Percentiles rank a stretch among this genome's conserved stretches.
These are phyloP conservation scores for Leccinum holopus DNA, from an alignment of 1,284 basidiomycete genomes.

Conservation along the genomic window DNA sequence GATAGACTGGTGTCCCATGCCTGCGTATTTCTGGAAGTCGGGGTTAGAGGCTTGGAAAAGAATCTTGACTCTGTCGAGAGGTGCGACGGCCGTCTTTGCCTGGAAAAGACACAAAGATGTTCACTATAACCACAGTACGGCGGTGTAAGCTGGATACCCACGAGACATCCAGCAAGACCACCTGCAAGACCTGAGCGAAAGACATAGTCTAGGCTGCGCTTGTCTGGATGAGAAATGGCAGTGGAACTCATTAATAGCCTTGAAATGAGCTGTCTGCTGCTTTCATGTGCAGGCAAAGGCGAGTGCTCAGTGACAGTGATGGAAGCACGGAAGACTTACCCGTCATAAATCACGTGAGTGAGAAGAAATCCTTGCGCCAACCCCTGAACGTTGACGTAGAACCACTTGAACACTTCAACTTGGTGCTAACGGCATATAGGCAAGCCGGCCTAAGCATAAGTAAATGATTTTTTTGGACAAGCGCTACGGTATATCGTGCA, in stretches of 20 bases:
- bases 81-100: conserved; percentile 98
- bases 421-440: too few species aligned
- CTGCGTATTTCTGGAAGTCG: conserved; percentile 92
- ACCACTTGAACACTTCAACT: too few species aligned
- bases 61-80: conserved; percentile 98
- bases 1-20: conserved; percentile 42
- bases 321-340: conserved; percentile 11
- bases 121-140: conserved; percentile 12
- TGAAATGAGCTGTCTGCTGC: neutral
- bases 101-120: conserved; percentile 32
- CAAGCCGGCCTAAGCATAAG: neutral
- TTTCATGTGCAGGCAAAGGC: conserved; percentile 18
- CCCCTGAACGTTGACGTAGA: too few species aligned
- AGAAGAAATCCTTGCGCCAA: neutral
- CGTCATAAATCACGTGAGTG: conserved; percentile 12
- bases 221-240: conserved; percentile 51
- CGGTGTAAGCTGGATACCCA: conserved; percentile 45
- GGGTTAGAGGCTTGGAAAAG: conserved; percentile 97
- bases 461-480: neutral
- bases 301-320: neutral
- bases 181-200: conserved; percentile 85
- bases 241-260: conserved; percentile 31
- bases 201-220: conserved; percentile 73
- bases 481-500: neutral
- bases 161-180: conserved; percentile 91